Evolutionary conservation across 1,284 basidiomycete species (phyloP).

Genomic region (Meripilus lineatus): DNA sequence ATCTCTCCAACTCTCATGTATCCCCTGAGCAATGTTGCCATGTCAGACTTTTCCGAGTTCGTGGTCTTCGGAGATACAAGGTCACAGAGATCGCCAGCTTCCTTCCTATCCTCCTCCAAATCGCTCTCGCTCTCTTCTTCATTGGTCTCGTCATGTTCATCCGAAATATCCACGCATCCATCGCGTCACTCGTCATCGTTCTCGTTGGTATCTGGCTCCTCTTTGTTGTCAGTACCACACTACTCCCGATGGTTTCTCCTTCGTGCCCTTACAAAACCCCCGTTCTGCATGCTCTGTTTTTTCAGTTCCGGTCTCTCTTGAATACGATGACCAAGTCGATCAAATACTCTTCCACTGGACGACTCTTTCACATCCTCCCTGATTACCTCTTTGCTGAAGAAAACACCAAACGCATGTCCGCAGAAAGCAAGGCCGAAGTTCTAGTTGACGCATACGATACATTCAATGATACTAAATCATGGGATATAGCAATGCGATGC

Average conservation of each 20-base stretch:
- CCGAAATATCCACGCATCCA: slow-evolving; percentile 5
- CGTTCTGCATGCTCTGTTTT: too few species aligned
- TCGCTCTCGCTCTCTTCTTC: slow-evolving; percentile 18
- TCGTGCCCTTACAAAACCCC: not conserved
- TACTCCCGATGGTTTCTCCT: not conserved
- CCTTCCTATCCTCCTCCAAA: slow-evolving; percentile 20
- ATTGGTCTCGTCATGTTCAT: slow-evolving; percentile 15
- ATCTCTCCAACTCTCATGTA: not conserved
- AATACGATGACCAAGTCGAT: too few species aligned
- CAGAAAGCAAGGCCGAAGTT: too few species aligned
- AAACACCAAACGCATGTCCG: too few species aligned
- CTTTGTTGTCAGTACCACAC: not conserved
- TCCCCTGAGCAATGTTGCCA: not conserved
- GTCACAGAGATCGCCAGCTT: slow-evolving; percentile 15
- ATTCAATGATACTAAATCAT: too few species aligned
- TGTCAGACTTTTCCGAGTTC: slow-evolving; percentile 18
- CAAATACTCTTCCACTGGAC: too few species aligned
- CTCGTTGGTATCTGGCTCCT: not conserved
- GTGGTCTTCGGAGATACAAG: slow-evolving; percentile 18
- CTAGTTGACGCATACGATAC: too few species aligned
- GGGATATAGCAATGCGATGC: too few species aligned
- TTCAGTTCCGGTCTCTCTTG: too few species aligned
- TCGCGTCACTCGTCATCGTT: not conserved
- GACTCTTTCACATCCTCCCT: too few species aligned
- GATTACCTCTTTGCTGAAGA: too few species aligned